phyloP scores from a whole-genome alignment of 306 rosid genomes.

The Trifolium repens region DNA sequence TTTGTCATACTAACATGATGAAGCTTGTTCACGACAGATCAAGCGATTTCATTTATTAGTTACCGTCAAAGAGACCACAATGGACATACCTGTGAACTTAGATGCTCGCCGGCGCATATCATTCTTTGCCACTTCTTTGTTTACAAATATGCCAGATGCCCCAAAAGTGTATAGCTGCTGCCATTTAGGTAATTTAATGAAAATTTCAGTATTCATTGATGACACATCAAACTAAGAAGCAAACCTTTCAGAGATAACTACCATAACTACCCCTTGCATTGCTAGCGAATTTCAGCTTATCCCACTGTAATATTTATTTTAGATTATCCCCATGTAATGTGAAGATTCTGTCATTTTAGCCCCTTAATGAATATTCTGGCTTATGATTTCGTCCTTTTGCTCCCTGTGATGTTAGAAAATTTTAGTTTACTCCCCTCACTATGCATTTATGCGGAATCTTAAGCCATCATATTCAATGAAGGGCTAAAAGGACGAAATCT shows the following conservation, averaged over 20 bases:
- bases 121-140: constrained; percentile 92
- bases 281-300: too few species aligned
- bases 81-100: constrained; percentile 85
- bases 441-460: too few species aligned
- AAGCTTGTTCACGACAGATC: constrained; percentile 60
- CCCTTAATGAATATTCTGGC: too few species aligned
- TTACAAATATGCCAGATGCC: constrained; percentile 87
- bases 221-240: constrained; percentile 30
- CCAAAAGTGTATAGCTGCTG: constrained; percentile 77
- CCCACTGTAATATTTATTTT: too few species aligned
- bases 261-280: too few species aligned
- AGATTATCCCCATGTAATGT: too few species aligned
- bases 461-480: too few species aligned
- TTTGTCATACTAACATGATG: constrained; percentile 36
- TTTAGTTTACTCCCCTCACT: too few species aligned
- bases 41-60: constrained; percentile 87
- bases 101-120: constrained; percentile 95
- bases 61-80: constrained; percentile 81
- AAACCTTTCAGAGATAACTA: constrained; percentile 27
- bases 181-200: constrained; percentile 75
- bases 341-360: too few species aligned
- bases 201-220: constrained; percentile 14
- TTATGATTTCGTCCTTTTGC: too few species aligned
- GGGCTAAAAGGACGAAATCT: too few species aligned
- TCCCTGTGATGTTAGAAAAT: too few species aligned